Evolutionary conservation across 2,329 filamentous ascomycete genomes (phyloP), one percentile per base, ranked within the genome.

Genomic region (Pseudogymnoascus sp.): DNA sequence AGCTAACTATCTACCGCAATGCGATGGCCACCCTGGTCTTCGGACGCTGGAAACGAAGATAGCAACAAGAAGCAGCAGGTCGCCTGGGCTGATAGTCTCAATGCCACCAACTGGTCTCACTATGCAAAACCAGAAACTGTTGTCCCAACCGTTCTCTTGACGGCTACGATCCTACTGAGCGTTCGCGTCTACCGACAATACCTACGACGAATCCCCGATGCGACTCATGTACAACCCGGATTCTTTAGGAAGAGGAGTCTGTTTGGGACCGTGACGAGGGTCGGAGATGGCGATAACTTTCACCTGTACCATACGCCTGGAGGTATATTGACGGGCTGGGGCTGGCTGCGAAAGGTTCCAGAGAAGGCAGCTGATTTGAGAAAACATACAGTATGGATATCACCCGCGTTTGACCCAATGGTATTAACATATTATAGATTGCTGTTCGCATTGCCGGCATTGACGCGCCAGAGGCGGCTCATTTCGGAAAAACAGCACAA

Each of bases 211-310:
- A 90, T 97, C 62, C 92, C 92, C 3, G 87, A 85, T 62, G 84
- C 90, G 36, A 80, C 83, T 25, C 82, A 92, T 72, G 88, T 99
- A 67, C 85, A 85, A 58, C 88, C 90, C 1, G 78, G 80, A 9
- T 88, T 87, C 71, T 93, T 93, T 72, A 85, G 89, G 52, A 86
- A 80, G 64, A 82, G 89, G 68, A 92, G 85, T 67, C 72, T 99
- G 42, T 88, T 93, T 68, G 94, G 94, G 12, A 83, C 83, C 65
- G 94, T 97, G 42, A 97, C 93, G 10, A 92, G 89, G 68, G 94
- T 99, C 25, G 94, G 95, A 42, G 94, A 99, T 80, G 95, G 92
- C 3, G 94, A 99, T 75, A 93, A 93, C 72, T 97, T 99, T 74
- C 88, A 94, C 68, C 74, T 99, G 58, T 99, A 88, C 73, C 94